A percentile compares a stretch with the other conserved stretches of the same genome.
phyloP scores from a whole-genome alignment of 1,284 basidiomycete genomes.

The Melampsora larici-populina region DNA sequence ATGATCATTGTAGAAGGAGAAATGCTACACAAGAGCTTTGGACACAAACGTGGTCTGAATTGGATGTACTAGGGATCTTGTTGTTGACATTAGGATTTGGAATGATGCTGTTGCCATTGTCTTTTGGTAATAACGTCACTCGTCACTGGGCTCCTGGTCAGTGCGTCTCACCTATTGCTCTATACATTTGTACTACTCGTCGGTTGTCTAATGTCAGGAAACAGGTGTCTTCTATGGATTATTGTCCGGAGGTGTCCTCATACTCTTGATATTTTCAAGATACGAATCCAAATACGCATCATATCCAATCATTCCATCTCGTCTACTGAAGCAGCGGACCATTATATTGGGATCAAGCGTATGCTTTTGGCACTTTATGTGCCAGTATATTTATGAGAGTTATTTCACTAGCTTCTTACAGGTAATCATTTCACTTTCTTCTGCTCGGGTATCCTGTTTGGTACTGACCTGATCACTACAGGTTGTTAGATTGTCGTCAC shows the following conservation, averaged over 20 bases:
- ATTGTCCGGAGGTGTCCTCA: constrained; percentile 44
- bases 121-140: constrained; percentile 46
- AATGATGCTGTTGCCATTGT: constrained; percentile 49
- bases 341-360: constrained; percentile 48
- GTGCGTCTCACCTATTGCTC: constrained; percentile 13
- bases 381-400: constrained; percentile 43
- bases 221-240: constrained; percentile 45
- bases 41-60: constrained; percentile 44
- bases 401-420: constrained; percentile 28
- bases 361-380: constrained; percentile 51
- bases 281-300: constrained; percentile 47
- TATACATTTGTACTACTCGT: neutral
- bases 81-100: constrained; percentile 48
- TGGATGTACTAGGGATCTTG: constrained; percentile 49
- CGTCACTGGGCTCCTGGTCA: constrained; percentile 48
- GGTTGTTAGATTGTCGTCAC: constrained; percentile 50
- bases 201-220: neutral
- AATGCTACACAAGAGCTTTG: neutral
- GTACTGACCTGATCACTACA: neutral
- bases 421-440: constrained; percentile 42
- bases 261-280: constrained; percentile 48
- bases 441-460: constrained; percentile 47
- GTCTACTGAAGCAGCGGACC: constrained; percentile 48
- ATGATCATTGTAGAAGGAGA: too few relatives aligned
- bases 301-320: constrained; percentile 48